Evolutionary conservation across 2,329 filamentous ascomycete genomes (phyloP).

Genomic region (Exophiala bonariae): DNA sequence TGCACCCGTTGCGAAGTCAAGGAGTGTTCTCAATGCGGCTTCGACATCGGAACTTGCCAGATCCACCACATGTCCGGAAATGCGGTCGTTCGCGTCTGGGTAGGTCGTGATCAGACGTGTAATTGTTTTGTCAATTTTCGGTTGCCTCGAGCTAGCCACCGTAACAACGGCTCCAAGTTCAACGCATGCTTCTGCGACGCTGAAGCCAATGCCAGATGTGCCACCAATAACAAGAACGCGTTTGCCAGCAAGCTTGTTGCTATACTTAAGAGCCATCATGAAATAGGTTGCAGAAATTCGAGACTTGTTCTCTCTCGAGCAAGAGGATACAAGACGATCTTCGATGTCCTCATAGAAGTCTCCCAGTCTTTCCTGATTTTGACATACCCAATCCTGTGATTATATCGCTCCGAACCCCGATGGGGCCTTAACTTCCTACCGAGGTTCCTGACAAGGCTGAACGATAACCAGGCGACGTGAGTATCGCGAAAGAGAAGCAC

Average conservation of each 20-base stretch:
- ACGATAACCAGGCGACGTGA: no score
- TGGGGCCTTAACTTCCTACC: no score
- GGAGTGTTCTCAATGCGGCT: conserved; percentile 43
- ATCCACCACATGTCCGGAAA: conserved; percentile 46
- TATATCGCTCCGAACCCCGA: no score
- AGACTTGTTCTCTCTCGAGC: no score
- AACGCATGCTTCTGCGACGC: conserved; percentile 51
- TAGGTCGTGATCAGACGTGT: conserved; percentile 43
- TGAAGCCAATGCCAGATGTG: conserved; percentile 54
- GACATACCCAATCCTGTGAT: no score
- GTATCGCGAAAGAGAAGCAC: no score
- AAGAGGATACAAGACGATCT: no score
- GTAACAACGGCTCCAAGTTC: conserved; percentile 50
- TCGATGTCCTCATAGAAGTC: no score
- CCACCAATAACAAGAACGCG: conserved; percentile 55
- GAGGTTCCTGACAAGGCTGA: no score
- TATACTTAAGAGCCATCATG: conserved; percentile 21
- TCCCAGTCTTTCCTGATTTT: no score
- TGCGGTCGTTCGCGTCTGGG: conserved; percentile 32
- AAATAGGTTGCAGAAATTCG: no score
- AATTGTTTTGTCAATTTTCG: conserved; percentile 42
- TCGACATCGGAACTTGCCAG: conserved; percentile 36
- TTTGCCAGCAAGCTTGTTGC: conserved; percentile 45
- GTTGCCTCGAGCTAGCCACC: conserved; percentile 43
- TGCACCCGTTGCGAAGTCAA: conserved; percentile 39